A percentile compares a stretch with the other conserved stretches of the same genome.
Evolutionary conservation across 2,329 filamentous ascomycete species (phyloP).

Genomic region (Aspergillus clavatus): DNA sequence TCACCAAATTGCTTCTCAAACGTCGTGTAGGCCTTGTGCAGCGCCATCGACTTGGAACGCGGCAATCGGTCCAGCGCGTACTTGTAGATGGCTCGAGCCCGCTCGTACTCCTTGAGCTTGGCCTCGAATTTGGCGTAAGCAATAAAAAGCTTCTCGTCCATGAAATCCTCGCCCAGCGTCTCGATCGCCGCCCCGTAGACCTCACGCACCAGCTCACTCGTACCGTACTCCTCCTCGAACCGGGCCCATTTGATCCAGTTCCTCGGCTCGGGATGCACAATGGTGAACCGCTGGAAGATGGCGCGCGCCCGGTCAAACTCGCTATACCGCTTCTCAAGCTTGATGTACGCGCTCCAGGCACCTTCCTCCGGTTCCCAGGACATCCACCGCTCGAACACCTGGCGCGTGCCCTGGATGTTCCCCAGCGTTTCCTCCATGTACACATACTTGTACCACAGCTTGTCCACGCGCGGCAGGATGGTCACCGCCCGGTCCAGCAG

Average conservation of each 20-base stretch:
- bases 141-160: slow-evolving; percentile 93
- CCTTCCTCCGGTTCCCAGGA: slow-evolving; percentile 95
- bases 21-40: slow-evolving; percentile 93
- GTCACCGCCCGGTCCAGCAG: slow-evolving; percentile 92
- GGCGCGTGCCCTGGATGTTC: slow-evolving; percentile 84
- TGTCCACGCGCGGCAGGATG: slow-evolving; percentile 83
- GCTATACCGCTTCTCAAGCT: slow-evolving; percentile 89
- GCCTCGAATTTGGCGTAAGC: slow-evolving; percentile 93
- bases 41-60: slow-evolving; percentile 72
- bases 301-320: slow-evolving; percentile 86
- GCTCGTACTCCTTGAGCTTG: slow-evolving; percentile 91
- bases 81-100: slow-evolving; percentile 91
- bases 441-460: slow-evolving; percentile 99
- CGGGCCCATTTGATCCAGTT: slow-evolving; percentile 99
- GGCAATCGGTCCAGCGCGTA: slow-evolving; percentile 90
- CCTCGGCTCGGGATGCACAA: slow-evolving; percentile 86
- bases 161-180: slow-evolving; percentile 85
- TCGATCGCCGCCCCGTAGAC: slow-evolving; percentile 88
- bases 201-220: slow-evolving; percentile 83
- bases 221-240: slow-evolving; percentile 94
- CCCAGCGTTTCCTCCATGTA: slow-evolving; percentile 98
- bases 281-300: slow-evolving; percentile 84
- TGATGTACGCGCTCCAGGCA: slow-evolving; percentile 94
- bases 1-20: slow-evolving; percentile 99
- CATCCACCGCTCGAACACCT: slow-evolving; percentile 98